A percentile compares a stretch with the other conserved stretches of the same genome.
Conservation (phyloP, 2,329 filamentous ascomycete species). For the Biscogniauxia sp. region DNA sequence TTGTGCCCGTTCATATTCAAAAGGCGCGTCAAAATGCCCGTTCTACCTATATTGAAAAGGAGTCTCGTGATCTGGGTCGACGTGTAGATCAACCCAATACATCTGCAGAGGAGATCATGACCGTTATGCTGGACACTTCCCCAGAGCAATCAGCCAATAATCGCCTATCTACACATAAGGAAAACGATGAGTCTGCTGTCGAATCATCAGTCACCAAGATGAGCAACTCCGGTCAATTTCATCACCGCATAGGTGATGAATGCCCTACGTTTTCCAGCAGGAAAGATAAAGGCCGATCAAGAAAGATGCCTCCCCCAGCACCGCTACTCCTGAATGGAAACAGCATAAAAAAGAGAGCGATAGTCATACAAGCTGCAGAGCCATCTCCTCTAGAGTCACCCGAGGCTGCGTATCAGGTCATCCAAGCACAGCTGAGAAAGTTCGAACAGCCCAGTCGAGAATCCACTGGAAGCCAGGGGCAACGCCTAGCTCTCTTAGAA, state of each 20-base stretch:
- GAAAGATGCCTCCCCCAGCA: constrained; percentile 55
- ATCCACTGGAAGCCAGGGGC: constrained; percentile 38
- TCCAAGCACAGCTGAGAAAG: constrained; percentile 51
- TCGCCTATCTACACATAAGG: constrained; percentile 30
- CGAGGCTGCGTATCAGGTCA: constrained; percentile 45
- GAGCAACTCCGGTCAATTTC: constrained; percentile 39
- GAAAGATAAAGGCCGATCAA: constrained; percentile 41
- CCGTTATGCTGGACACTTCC: constrained; percentile 44
- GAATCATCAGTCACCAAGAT: constrained; percentile 16
- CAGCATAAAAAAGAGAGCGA: constrained; percentile 40
- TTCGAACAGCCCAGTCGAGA: constrained; percentile 42
- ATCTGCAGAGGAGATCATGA: constrained; percentile 36
- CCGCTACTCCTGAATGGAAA: constrained; percentile 50
- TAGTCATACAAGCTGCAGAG: constrained; percentile 46
- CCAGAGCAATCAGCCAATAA: constrained; percentile 20
- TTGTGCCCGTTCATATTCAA: constrained; percentile 43
- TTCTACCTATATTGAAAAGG: constrained; percentile 39
- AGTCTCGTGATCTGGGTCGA: constrained; percentile 14
- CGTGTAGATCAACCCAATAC: not conserved
- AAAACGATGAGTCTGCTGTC: constrained; percentile 19
- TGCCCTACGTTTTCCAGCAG: constrained; percentile 59
- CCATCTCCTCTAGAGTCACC: constrained; percentile 54
- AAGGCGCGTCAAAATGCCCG: constrained; percentile 40
- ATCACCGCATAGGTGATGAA: constrained; percentile 57
- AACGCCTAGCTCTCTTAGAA: constrained; percentile 50